Conservation (phyloP, 2,329 filamentous ascomycete genomes). For the Plenodomus lindquistii region DNA sequence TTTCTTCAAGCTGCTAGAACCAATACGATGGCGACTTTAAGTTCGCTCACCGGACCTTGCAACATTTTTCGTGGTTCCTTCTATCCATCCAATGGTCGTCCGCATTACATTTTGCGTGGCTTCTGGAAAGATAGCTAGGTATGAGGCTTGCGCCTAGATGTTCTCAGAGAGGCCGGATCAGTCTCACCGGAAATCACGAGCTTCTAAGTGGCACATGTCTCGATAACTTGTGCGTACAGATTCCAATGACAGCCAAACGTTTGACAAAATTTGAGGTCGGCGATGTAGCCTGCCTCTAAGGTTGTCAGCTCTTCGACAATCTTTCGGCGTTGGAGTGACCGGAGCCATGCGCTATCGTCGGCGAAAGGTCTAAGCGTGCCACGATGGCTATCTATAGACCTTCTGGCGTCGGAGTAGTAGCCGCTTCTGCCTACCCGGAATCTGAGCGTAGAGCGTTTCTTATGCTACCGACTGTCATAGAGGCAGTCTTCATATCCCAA, state of each 20-base stretch:
- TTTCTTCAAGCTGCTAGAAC: no score
- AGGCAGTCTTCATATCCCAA: slow-evolving; percentile 70
- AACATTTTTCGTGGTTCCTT: no score
- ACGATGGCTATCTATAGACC: slow-evolving; percentile 60
- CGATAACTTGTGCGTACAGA: no score
- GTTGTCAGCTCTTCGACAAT: slow-evolving; percentile 82
- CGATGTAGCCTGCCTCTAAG: slow-evolving; percentile 87
- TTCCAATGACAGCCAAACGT: slow-evolving; percentile 62
- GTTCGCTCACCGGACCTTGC: no score
- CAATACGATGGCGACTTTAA: no score
- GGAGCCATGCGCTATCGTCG: slow-evolving; percentile 71
- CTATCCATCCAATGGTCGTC: no score
- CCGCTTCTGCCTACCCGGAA: slow-evolving; percentile 64
- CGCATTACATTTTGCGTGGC: no score
- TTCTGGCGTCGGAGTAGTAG: slow-evolving; percentile 61
- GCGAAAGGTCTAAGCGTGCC: slow-evolving; percentile 49
- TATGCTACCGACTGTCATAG: slow-evolving; percentile 71
- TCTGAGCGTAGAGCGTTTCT: slow-evolving; percentile 65
- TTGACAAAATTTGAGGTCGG: slow-evolving; percentile 84
- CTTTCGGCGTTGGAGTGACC: slow-evolving; percentile 74
- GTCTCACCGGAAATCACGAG: no score
- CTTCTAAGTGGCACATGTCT: no score
- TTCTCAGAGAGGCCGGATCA: no score
- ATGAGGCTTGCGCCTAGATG: no score
- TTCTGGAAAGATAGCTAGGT: no score